Conservation (phyloP, 805 yeast genomes). For the Metschnikowia orientalis region DNA sequence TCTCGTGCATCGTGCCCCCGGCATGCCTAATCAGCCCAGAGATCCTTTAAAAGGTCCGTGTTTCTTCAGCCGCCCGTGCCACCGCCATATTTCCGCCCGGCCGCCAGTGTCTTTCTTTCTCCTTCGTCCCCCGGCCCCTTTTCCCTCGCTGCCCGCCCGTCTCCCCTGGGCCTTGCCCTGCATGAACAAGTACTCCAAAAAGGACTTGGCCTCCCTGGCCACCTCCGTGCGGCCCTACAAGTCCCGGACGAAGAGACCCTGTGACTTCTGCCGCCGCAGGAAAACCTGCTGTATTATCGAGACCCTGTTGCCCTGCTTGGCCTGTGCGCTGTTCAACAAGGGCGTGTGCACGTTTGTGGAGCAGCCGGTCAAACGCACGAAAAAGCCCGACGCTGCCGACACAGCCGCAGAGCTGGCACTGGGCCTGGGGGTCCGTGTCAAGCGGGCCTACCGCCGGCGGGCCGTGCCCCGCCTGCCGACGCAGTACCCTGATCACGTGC, state of each 20-base stretch:
- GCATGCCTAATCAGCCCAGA: too few relatives aligned
- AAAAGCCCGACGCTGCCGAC: too few relatives aligned
- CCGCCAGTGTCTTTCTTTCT: too few relatives aligned
- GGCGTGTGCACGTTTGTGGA: slow-evolving; percentile 28
- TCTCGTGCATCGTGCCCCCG: too few relatives aligned
- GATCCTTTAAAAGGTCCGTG: too few relatives aligned
- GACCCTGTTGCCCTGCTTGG: slow-evolving; percentile 27
- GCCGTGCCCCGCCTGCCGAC: too few relatives aligned
- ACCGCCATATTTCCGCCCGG: too few relatives aligned
- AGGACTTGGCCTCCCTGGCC: slow-evolving; percentile 16
- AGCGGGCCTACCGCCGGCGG: too few relatives aligned
- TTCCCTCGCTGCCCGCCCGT: background rate
- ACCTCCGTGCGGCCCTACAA: slow-evolving; percentile 29
- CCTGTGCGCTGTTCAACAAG: slow-evolving; percentile 27
- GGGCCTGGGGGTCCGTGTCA: too few relatives aligned
- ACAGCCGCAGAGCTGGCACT: too few relatives aligned
- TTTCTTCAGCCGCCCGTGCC: too few relatives aligned
- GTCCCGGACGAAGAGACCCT: slow-evolving; percentile 31
- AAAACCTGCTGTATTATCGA: slow-evolving; percentile 35
- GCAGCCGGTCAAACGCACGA: slow-evolving; percentile 61
- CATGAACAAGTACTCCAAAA: slow-evolving; percentile 14
- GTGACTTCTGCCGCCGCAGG: slow-evolving; percentile 32
- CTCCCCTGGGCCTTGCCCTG: background rate
- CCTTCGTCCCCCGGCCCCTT: background rate
- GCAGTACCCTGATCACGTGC: too few relatives aligned